These are phyloP conservation scores for Parafenestella ontariensis DNA, from an alignment of 2,329 filamentous ascomycete species.

Conservation along the genomic window DNA sequence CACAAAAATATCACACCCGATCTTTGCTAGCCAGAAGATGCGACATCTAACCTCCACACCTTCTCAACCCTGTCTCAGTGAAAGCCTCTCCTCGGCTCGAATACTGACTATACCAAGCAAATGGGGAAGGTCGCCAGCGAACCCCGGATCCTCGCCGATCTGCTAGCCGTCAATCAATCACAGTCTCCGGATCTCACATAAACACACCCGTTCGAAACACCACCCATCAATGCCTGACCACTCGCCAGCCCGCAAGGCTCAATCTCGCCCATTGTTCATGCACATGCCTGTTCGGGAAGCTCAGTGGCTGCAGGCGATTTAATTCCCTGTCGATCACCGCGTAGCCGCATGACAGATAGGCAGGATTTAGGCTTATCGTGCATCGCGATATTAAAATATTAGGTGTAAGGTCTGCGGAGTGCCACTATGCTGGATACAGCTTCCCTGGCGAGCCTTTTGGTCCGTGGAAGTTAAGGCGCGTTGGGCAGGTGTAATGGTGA, in stretches of 20 bases:
- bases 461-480: slow-evolving; percentile 31
- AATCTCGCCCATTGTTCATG: slow-evolving; percentile 4
- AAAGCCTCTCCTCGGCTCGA: not conserved
- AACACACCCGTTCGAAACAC: slow-evolving; percentile 5
- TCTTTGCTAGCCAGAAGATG: too few relatives aligned
- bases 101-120: not conserved
- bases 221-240: slow-evolving; percentile 7
- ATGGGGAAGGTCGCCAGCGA: slow-evolving; percentile 11
- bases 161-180: slow-evolving; percentile 4
- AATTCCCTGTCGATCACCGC: slow-evolving; percentile 20
- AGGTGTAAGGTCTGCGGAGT: slow-evolving; percentile 8
- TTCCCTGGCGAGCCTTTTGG: slow-evolving; percentile 32
- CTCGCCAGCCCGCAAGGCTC: slow-evolving; percentile 1
- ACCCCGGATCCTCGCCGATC: slow-evolving; percentile 8
- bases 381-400: slow-evolving; percentile 34
- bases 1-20: too few relatives aligned
- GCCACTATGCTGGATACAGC: slow-evolving; percentile 22
- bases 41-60: not conserved
- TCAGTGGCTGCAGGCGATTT: slow-evolving; percentile 8
- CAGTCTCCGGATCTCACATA: not conserved
- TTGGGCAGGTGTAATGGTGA: slow-evolving; percentile 35
- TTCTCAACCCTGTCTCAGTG: not conserved
- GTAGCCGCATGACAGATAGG: slow-evolving; percentile 14
- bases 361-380: slow-evolving; percentile 22
- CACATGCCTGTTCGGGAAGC: slow-evolving; percentile 19